A percentile compares a stretch with the other conserved stretches of the same genome.
These are phyloP conservation scores for Penicillium sp. DNA, from an alignment of 2,329 filamentous ascomycete genomes.

Conservation along the genomic window DNA sequence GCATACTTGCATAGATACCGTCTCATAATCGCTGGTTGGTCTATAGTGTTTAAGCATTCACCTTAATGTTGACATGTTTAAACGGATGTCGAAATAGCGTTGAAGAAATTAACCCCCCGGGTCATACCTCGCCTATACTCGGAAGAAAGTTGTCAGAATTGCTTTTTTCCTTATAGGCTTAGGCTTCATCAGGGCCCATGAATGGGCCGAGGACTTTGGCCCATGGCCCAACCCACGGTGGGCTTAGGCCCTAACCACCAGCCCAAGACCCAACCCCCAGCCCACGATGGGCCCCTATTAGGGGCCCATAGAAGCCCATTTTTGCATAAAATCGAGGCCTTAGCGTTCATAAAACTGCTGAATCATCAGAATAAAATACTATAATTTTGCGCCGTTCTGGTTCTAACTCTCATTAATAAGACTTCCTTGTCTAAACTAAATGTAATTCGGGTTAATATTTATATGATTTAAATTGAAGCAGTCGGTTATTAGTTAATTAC, in stretches of 20 bases:
- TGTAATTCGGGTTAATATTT: not conserved
- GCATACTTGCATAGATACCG: not conserved
- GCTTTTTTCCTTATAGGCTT: too few species aligned
- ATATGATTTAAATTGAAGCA: not conserved
- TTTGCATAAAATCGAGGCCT: not conserved
- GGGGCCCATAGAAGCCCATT: not conserved
- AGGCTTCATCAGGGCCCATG: too few species aligned
- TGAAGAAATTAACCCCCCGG: not conserved
- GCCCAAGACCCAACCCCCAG: too few species aligned
- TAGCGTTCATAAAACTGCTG: too few species aligned
- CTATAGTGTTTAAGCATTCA: not conserved
- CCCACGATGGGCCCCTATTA: not conserved
- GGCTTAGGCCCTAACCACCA: too few species aligned
- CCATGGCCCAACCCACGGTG: too few species aligned
- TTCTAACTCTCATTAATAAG: too few species aligned
- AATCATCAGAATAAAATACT: too few species aligned
- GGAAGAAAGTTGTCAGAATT: too few species aligned
- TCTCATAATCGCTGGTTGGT: not conserved
- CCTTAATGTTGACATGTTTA: not conserved
- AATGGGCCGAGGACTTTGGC: too few species aligned
- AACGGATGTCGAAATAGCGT: not conserved
- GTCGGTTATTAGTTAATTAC: not conserved
- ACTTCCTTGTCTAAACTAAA: too few species aligned
- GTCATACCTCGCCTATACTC: not conserved
- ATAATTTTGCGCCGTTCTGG: too few species aligned